Conservation (phyloP, 805 yeast genomes). For the Yamadazyma insecticola region DNA sequence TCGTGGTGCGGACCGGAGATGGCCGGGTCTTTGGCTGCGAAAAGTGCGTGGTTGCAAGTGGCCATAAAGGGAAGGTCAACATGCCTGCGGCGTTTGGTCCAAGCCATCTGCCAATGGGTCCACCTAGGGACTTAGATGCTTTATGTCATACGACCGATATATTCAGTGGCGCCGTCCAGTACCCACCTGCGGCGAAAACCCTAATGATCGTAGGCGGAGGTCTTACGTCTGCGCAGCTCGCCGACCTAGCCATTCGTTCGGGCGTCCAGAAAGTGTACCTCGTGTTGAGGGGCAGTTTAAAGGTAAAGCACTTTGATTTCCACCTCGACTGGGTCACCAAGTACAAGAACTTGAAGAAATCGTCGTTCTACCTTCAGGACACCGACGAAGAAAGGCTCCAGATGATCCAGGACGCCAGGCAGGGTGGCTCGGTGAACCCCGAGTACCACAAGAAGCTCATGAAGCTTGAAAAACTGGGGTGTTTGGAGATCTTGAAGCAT, state of each 20-base stretch:
- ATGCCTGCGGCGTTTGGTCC: constrained; percentile 23
- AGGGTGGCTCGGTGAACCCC: constrained; percentile 45
- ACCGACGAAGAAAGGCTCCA: constrained; percentile 38
- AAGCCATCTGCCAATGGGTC: constrained; percentile 14
- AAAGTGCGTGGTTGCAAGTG: constrained; percentile 30
- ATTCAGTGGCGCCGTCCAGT: constrained; percentile 19
- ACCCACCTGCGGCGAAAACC: constrained; percentile 15
- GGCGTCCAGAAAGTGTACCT: constrained; percentile 33
- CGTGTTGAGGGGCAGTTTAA: constrained; percentile 32
- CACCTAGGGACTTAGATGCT: constrained; percentile 11
- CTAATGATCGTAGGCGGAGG: constrained; percentile 42
- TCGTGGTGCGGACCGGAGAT: constrained; percentile 23
- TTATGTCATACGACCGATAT: constrained; percentile 35
- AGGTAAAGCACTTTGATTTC: constrained; percentile 44
- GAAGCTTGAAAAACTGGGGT: constrained; percentile 26
- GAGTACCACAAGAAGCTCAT: constrained; percentile 32
- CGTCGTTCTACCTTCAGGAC: constrained; percentile 39
- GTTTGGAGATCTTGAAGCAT: constrained; percentile 21
- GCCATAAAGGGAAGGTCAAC: constrained; percentile 32
- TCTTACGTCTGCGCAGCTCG: constrained; percentile 42
- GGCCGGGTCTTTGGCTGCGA: constrained; percentile 31
- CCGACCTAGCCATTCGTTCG: constrained; percentile 28
- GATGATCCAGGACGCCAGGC: constrained; percentile 38
- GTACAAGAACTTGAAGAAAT: constrained; percentile 40
- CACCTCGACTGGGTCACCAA: constrained; percentile 49